Evolutionary conservation across 2,329 filamentous ascomycete species (phyloP), one percentile per base, ranked within the genome.

Genomic region (Ustulina deusta): DNA sequence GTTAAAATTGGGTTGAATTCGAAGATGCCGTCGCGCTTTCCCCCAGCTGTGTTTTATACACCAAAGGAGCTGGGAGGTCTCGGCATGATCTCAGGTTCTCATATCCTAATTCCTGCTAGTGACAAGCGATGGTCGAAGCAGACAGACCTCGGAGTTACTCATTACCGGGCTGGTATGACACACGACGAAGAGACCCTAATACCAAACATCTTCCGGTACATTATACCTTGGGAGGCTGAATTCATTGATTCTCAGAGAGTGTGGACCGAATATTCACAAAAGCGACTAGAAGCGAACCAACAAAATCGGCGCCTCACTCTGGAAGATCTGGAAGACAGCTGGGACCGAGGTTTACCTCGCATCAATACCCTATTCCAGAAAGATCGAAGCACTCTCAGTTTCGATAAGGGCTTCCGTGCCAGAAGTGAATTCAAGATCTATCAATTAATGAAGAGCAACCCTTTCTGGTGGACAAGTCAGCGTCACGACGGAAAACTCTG

Each of bases 361-460:
- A 99, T 99, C 83, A 99, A 99, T 79, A 99, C 96, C 0, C 85
- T 99, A 1, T 99, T 99, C 89, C 96, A 99, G 79, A 99, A 99
- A 80, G 96, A 99, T 75, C 88, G 96, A 76, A 97, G 94, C 79
- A 99, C 96, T 0, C 86, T 99, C 71, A 97, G 93, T 76, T 99
- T 99, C 77, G 96, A 99, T 83, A 99, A 99, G 82, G 96, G 96
- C 62, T 99, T 98, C 90, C 91, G 96, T 73, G 90, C 94, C 15
- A 88, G 96, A 61, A 93, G 95, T 11, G 96, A 99, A 79, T 99
- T 99, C 85, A 99, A 99, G 85, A 90, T 96, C 34, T 99, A 98
- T 78, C 95, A 98, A 79, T 85, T 98, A 68, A 98, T 99, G 95
- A 97, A 97, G 88, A 97, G 92, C 81, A 97, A 98, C 78, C 96